Percentiles rank a stretch among this genome's conserved stretches.
phyloP scores from a whole-genome alignment of 768 basidiomycete genomes.

The Kwoniella europaea region DNA sequence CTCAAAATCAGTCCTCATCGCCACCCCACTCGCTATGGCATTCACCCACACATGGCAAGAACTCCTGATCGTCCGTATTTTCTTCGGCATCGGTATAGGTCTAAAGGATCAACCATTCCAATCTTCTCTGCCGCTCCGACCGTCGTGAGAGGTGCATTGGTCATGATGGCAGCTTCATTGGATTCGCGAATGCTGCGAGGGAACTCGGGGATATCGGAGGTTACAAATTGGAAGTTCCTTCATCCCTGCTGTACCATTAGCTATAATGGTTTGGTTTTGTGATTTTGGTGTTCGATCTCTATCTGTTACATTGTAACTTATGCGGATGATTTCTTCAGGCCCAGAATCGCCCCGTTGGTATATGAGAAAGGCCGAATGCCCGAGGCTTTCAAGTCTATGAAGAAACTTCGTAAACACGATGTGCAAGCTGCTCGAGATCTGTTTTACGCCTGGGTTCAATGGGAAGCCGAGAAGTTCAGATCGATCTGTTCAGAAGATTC shows the following conservation, averaged over 20 bases:
- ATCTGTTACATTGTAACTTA: no score
- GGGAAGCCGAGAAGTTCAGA: slow-evolving; percentile 29
- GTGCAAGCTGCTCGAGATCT: slow-evolving; percentile 59
- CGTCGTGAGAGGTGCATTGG: slow-evolving; percentile 76
- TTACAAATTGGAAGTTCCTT: slow-evolving; percentile 55
- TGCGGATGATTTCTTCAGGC: no score
- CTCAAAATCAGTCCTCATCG: slow-evolving; percentile 60
- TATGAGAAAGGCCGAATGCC: slow-evolving; percentile 56
- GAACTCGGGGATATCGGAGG: slow-evolving; percentile 51
- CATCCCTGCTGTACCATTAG: slow-evolving; percentile 33
- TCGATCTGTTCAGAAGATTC: slow-evolving; percentile 42
- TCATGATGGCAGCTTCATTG: slow-evolving; percentile 73
- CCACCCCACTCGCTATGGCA: slow-evolving; percentile 54
- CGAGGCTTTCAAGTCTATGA: slow-evolving; percentile 52
- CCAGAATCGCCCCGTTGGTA: slow-evolving; percentile 52
- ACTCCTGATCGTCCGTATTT: slow-evolving; percentile 32
- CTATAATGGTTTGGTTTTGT: slow-evolving; percentile 43
- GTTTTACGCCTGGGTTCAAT: slow-evolving; percentile 58
- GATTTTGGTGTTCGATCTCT: no score
- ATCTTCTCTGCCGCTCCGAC: slow-evolving; percentile 75
- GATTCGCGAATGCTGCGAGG: slow-evolving; percentile 51
- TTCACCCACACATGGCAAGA: slow-evolving; percentile 42
- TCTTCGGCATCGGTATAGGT: slow-evolving; percentile 49
- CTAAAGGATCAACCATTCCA: slow-evolving; percentile 61
- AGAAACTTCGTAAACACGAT: slow-evolving; percentile 50